Percentiles rank a stretch among this genome's conserved stretches.
Conservation (phyloP, 805 yeast genomes). For the Saccharomycopsis sp. region DNA sequence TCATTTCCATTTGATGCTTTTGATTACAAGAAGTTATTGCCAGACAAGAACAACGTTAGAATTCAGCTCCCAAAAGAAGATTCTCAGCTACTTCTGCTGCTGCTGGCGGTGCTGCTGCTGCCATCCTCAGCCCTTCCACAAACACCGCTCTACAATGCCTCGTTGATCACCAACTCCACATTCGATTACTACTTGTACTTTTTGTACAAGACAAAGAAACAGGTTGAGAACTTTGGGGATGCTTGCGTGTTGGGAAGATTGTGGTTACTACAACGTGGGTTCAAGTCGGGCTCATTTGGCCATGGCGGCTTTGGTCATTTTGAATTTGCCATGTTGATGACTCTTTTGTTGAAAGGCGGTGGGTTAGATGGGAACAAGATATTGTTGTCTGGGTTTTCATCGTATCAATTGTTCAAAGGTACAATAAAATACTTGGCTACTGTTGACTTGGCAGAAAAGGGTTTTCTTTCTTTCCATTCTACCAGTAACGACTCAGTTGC, state of each 20-base stretch:
- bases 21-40: constrained; percentile 65
- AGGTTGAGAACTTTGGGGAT: constrained; percentile 74
- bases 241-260: constrained; percentile 81
- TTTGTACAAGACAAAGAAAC: constrained; percentile 64
- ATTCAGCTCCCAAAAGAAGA: constrained; percentile 38
- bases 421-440: constrained; percentile 73
- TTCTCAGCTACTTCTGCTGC: too few relatives aligned
- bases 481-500: constrained; percentile 21
- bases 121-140: constrained; percentile 29
- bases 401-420: constrained; percentile 90
- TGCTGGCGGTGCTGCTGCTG: too few relatives aligned
- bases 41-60: constrained; percentile 76
- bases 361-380: constrained; percentile 68
- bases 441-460: constrained; percentile 55
- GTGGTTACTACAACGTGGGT: constrained; percentile 87
- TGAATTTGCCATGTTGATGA: constrained; percentile 76
- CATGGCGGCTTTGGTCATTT: constrained; percentile 81
- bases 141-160: constrained; percentile 82
- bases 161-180: constrained; percentile 60
- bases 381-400: constrained; percentile 77
- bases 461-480: constrained; percentile 62
- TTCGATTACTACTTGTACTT: constrained; percentile 65
- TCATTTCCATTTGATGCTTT: constrained; percentile 67
- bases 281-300: constrained; percentile 38
- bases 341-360: constrained; percentile 78